A percentile compares a stretch with the other conserved stretches of the same genome.
phyloP scores from a whole-genome alignment of 2,329 filamentous ascomycete species.

The Pseudocercospora pini-densiflorae region DNA sequence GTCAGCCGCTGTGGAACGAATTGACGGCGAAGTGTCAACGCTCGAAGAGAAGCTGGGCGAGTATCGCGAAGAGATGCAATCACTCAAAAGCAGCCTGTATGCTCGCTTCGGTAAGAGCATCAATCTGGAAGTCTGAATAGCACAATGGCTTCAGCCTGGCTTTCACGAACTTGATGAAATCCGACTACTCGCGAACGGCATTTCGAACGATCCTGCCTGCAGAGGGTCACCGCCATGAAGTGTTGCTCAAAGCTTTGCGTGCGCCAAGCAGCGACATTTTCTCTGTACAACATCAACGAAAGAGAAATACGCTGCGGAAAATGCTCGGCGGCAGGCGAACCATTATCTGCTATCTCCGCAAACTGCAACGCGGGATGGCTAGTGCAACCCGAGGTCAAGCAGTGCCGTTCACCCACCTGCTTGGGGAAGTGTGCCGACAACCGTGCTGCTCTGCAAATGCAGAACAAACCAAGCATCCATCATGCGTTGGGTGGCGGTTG shows the following conservation, averaged over 20 bases:
- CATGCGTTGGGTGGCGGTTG: background rate
- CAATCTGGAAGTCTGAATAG: conserved; percentile 76
- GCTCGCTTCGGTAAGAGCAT: conserved; percentile 95
- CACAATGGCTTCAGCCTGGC: background rate
- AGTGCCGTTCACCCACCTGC: background rate
- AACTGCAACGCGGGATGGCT: background rate
- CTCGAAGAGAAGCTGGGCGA: conserved; percentile 77
- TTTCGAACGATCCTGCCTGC: background rate
- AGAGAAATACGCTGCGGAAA: background rate
- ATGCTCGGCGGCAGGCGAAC: background rate
- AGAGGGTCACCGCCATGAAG: background rate
- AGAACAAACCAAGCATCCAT: background rate
- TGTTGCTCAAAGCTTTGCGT: background rate
- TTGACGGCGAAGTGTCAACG: conserved; percentile 75
- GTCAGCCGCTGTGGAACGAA: conserved; percentile 67
- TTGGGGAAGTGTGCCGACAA: conserved; percentile 7
- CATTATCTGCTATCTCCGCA: background rate
- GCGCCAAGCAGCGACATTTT: background rate
- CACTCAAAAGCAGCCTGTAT: conserved; percentile 90
- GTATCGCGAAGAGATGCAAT: conserved; percentile 83
- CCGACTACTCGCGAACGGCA: background rate
- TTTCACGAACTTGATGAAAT: background rate
- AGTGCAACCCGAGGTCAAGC: conserved; percentile 5
- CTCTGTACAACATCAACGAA: background rate
- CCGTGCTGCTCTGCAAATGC: conserved; percentile 8